These are phyloP conservation scores for Ophiostoma tasmaniense DNA, from an alignment of 2,329 filamentous ascomycete species.

Conservation along the genomic window DNA sequence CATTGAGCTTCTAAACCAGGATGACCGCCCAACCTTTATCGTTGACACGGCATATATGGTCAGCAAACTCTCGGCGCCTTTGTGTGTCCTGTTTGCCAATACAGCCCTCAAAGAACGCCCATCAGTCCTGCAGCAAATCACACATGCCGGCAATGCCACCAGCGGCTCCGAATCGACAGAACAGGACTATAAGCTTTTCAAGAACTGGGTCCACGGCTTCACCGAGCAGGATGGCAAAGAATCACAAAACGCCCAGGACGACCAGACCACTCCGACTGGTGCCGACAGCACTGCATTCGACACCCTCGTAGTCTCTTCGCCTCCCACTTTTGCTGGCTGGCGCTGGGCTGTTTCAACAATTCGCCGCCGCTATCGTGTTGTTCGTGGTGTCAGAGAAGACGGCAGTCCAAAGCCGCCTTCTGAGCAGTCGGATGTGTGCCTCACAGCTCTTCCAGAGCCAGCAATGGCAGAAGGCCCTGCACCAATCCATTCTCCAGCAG, in stretches of 20 bases:
- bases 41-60: slow-evolving; percentile 55
- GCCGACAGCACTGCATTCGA: not conserved
- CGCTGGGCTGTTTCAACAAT: slow-evolving; percentile 65
- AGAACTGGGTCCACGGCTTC: slow-evolving; percentile 52
- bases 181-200: slow-evolving; percentile 41
- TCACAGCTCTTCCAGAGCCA: slow-evolving; percentile 31
- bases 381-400: slow-evolving; percentile 42
- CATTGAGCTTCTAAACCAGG: slow-evolving; percentile 65
- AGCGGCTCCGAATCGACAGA: not conserved
- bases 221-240: not conserved
- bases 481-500: not conserved
- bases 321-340: slow-evolving; percentile 47
- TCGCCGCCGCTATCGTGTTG: slow-evolving; percentile 57
- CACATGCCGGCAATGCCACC: not conserved
- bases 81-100: slow-evolving; percentile 62
- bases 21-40: slow-evolving; percentile 68
- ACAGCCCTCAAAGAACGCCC: slow-evolving; percentile 51
- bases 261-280: not conserved
- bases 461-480: not conserved
- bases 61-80: slow-evolving; percentile 45
- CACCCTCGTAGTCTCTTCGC: not conserved
- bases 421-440: slow-evolving; percentile 23
- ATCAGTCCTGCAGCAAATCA: slow-evolving; percentile 47
- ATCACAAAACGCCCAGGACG: too few species aligned
- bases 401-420: not conserved